Base-by-base conservation (phyloP, 805 yeast genomes). In the Myxozyma geophila region DNA sequence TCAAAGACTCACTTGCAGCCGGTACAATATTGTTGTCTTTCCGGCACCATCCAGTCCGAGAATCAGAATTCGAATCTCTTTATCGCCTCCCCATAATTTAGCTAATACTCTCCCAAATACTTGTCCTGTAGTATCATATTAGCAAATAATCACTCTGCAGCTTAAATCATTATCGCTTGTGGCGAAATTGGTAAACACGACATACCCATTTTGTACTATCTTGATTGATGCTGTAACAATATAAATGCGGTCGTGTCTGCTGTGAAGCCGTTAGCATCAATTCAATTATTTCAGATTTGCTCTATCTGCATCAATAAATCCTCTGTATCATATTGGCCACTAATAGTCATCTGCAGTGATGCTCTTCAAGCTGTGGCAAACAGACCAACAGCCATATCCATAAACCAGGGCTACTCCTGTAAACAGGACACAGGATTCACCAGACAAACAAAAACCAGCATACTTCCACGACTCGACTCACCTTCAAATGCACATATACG, bases 21-120 rank as follows among this genome's bases (percentile, higher is more conserved):
- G 83, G 79, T 93, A 93, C 62, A 93, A 81, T 66, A 93, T 93
- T 10, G 99, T 95, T 40, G 99, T 93, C 75, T 93, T 92, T 50
- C 97, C 98, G 2, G 97, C 97, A 69, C 92, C 90, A 73, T 92
- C 97, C 63, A 92, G 82, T 1, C 97, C 97, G 68, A 92, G 82
- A 96, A 92, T 90, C 70, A 92, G 82, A 73, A 92, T 89, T 67
- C 87, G 79, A 48, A 68, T 68, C 54, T 68, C 70, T 92, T 90
- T 90, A 72, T 87, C 87, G 54, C 87, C 84, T 21, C 96, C 95
- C 97, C 98, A 93, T 57, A 93, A 81, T 71, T 85, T 84, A 59
- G 91, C 87, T 74, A 95, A 92, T 72, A 95, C 85, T 63, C 88
- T 86, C 75, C 97, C 91, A 78, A 95, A 89, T 41, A 87, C 84